Conservation (phyloP, 2,329 filamentous ascomycete species). For the Sordariomycetes sp. region DNA sequence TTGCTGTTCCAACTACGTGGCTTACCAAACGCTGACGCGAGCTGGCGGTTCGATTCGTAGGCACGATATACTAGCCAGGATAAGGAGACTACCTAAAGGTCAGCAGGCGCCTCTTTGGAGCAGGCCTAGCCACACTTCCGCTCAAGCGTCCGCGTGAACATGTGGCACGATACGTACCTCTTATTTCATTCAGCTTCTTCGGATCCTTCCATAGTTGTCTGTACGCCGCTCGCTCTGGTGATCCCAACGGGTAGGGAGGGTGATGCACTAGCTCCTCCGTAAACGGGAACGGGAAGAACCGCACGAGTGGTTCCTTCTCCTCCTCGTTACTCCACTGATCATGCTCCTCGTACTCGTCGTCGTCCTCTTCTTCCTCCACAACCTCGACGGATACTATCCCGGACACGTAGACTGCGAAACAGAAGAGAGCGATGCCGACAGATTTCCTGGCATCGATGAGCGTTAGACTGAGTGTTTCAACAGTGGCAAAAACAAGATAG, state of each 20-base stretch:
- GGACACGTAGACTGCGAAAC: constrained; percentile 19
- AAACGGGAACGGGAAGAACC: constrained; percentile 50
- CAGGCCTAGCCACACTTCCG: neutral
- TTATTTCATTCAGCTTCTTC: constrained; percentile 30
- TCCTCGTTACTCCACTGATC: neutral
- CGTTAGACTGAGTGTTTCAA: neutral
- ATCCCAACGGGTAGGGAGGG: constrained; percentile 32
- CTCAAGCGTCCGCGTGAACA: neutral
- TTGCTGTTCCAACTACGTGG: constrained; percentile 9
- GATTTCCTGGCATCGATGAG: neutral
- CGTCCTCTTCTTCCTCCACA: constrained; percentile 29
- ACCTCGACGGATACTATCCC: constrained; percentile 28
- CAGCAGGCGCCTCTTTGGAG: neutral
- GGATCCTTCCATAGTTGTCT: constrained; percentile 39
- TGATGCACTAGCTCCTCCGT: constrained; percentile 34
- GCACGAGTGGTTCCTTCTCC: constrained; percentile 21
- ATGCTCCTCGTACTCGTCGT: constrained; percentile 21
- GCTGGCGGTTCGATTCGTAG: neutral
- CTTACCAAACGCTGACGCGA: neutral
- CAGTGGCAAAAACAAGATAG: neutral
- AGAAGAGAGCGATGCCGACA: constrained; percentile 7
- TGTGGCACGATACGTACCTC: constrained; percentile 13
- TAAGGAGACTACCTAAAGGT: neutral
- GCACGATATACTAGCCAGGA: neutral
- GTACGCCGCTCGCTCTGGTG: constrained; percentile 50